These are phyloP conservation scores for Fusarium vanettenii DNA, from an alignment of 2,329 filamentous ascomycete species.

Conservation along the genomic window DNA sequence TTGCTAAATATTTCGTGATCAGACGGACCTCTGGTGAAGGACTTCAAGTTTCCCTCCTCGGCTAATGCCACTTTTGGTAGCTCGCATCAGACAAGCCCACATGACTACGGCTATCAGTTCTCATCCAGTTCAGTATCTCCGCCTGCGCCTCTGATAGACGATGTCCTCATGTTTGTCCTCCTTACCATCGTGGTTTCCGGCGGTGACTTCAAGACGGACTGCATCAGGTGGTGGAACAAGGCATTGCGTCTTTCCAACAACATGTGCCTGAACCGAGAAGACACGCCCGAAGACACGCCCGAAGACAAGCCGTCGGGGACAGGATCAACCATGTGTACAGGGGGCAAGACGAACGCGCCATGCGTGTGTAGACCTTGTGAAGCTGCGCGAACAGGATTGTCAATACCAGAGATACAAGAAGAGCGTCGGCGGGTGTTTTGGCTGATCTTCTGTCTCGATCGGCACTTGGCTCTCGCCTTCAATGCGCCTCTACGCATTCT, in stretches of 20 bases:
- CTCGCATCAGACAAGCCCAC: neutral
- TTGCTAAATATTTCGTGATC: neutral
- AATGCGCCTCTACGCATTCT: slow-evolving; percentile 57
- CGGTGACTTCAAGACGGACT: slow-evolving; percentile 61
- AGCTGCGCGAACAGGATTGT: slow-evolving; percentile 43
- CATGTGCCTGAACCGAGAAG: neutral
- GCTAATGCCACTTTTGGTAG: neutral
- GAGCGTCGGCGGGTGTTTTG: slow-evolving; percentile 61
- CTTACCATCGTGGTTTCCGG: slow-evolving; percentile 60
- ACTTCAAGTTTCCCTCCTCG: neutral
- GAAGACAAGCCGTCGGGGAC: neutral
- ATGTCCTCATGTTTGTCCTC: slow-evolving; percentile 58
- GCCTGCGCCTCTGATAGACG: slow-evolving; percentile 50
- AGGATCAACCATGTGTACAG: slow-evolving; percentile 35
- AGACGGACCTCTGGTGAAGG: neutral
- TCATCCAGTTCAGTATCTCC: slow-evolving; percentile 19
- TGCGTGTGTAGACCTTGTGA: slow-evolving; percentile 45
- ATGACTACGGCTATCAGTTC: slow-evolving; percentile 3
- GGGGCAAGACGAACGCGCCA: slow-evolving; percentile 52
- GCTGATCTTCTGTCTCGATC: slow-evolving; percentile 59
- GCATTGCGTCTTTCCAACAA: slow-evolving; percentile 51
- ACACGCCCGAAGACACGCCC: neutral
- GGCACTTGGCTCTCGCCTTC: slow-evolving; percentile 60
- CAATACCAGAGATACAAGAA: slow-evolving; percentile 55
- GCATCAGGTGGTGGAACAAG: slow-evolving; percentile 60